phyloP scores from a whole-genome alignment of 805 yeast genomes.

The Saccharomycopsis fermentans region DNA sequence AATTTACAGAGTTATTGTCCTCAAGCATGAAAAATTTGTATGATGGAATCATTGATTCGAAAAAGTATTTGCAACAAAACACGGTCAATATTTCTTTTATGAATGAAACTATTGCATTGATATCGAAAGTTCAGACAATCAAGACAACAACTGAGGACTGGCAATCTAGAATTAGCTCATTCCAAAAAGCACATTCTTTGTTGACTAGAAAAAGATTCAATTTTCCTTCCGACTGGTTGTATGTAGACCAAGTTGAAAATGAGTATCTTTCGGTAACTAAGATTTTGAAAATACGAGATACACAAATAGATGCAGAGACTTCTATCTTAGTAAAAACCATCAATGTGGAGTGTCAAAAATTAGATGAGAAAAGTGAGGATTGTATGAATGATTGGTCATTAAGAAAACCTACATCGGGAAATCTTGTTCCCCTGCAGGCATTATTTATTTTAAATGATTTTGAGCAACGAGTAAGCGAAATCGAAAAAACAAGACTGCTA shows the following conservation, averaged over 20 bases:
- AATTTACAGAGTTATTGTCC: conserved; percentile 33
- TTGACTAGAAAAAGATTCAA: conserved; percentile 36
- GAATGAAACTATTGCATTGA: conserved; percentile 28
- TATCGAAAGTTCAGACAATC: conserved; percentile 30
- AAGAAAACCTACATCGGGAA: conserved; percentile 37
- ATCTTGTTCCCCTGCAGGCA: conserved; percentile 34
- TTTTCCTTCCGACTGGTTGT: conserved; percentile 46
- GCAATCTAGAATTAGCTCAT: conserved; percentile 19
- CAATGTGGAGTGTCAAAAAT: conserved; percentile 29
- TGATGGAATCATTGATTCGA: conserved; percentile 25
- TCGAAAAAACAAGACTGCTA: conserved; percentile 17
- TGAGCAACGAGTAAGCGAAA: conserved; percentile 19
- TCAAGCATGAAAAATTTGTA: conserved; percentile 25
- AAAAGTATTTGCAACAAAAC: conserved; percentile 29
- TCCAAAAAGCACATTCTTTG: conserved; percentile 31
- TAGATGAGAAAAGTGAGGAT: conserved; percentile 26
- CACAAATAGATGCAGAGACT: conserved; percentile 31
- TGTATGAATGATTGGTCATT: conserved; percentile 38
- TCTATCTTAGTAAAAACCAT: conserved; percentile 35
- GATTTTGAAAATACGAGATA: conserved; percentile 28
- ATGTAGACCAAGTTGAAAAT: conserved; percentile 50
- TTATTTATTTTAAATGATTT: conserved; percentile 29
- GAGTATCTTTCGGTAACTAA: conserved; percentile 35
- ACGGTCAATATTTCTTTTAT: conserved; percentile 31
- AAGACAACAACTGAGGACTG: conserved; percentile 21